Base-by-base conservation (phyloP, 345 rosid species). In the Rhodamnia rubescens region DNA sequence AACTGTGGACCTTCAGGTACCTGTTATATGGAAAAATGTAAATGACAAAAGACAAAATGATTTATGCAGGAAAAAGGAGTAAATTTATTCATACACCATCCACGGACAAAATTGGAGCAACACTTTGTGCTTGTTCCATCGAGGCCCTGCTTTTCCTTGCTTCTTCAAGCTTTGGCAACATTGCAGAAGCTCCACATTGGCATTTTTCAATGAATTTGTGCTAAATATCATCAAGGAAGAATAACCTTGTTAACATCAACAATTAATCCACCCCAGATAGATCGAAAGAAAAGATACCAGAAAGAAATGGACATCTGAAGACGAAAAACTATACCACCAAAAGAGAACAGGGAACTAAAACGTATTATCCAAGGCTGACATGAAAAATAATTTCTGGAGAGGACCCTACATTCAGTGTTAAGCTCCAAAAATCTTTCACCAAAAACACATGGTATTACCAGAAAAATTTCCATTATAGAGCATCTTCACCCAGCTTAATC, bases 161-260 rank as follows among this genome's bases (percentile, higher is more conserved):
- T 92, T 94, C 95, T 85, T 95, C 98, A 91, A 97, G 93, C 95
- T 93, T 97, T 53, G 97, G 98, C 74, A 92, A 86, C 98, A 97
- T 97, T 85, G 94, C 92, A 83, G 96, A 92, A 87, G 99, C 98
- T 80, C 99, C 98, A 88, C 86, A 90, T 90, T 95, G 96, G 93
- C 96, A 95, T 91, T 93, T 96, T 87, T 92, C 98, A 75, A 95
- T 92, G 87, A 97, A 97, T 88, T 97, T 97, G 90, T 97, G 99
- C 99, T 97, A 87, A 75, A 86, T 85, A 88, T 84, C 83, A 89
- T 89, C 85, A 52, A 4, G 1, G 27, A 40, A 26, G 13, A 32
- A 36, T 69, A 36, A 32, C 12, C 42, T 69, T 18, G 55, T 53
- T 53, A 53, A 53, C 7, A 6, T 53, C 22, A 64, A 29, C 16